phyloP scores from a whole-genome alignment of 164 flowering plant genomes.

The Kingdonia uniflora region DNA sequence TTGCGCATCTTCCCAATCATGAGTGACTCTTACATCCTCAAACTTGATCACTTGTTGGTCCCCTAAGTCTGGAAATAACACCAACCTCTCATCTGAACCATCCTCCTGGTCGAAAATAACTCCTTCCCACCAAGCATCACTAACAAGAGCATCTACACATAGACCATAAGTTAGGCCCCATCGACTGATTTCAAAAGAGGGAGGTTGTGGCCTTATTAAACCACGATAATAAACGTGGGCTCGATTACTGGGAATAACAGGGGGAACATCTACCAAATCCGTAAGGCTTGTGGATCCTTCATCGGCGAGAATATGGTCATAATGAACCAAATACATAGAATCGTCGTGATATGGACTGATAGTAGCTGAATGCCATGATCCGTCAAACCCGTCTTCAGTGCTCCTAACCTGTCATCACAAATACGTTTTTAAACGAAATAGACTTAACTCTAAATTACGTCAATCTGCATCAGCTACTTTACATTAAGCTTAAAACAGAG shows the following conservation, averaged over 20 bases:
- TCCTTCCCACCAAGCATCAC: conserved; percentile 93
- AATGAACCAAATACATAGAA: not conserved
- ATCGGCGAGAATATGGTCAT: conserved; percentile 11
- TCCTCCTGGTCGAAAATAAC: conserved; percentile 59
- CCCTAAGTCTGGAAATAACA: conserved; percentile 83
- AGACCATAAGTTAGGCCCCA: conserved; percentile 37
- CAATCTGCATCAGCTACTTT: too few relatives aligned
- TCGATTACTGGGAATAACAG: not conserved
- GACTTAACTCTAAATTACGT: too few relatives aligned
- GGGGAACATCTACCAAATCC: conserved; percentile 2
- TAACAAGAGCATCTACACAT: conserved; percentile 51
- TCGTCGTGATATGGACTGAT: conserved; percentile 1
- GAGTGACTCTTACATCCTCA: conserved; percentile 31
- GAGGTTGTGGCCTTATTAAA: conserved; percentile 14
- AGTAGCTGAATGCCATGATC: conserved; percentile 23
- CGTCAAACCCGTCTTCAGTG: conserved; percentile 12
- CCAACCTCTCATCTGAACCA: conserved; percentile 30
- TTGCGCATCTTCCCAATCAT: conserved; percentile 40
- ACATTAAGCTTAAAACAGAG: too few relatives aligned
- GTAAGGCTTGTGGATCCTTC: conserved; percentile 5
- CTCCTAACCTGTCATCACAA: conserved; percentile 13
- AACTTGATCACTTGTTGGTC: conserved; percentile 36
- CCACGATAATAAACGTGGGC: conserved; percentile 5
- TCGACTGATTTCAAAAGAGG: not conserved
- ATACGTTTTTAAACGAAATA: too few relatives aligned